These are phyloP conservation scores for Lachancea meyersii DNA, from an alignment of 805 yeast species.

Conservation along the genomic window DNA sequence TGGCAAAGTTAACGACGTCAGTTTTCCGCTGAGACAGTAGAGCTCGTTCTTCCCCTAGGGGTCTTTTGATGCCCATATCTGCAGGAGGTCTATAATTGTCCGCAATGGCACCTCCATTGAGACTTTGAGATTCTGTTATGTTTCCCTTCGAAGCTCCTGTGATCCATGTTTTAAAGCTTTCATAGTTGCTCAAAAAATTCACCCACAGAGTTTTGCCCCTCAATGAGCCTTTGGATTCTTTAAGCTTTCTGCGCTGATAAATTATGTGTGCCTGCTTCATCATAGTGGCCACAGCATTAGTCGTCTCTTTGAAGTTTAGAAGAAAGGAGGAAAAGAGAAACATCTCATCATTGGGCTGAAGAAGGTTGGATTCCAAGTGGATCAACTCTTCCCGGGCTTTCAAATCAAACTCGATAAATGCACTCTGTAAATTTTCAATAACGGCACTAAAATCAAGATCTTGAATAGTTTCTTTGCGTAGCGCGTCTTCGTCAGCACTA, in stretches of 20 bases:
- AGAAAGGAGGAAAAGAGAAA: constrained; percentile 45
- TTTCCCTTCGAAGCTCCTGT: constrained; percentile 15
- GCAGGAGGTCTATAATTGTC: constrained; percentile 7
- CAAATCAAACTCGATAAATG: constrained; percentile 33
- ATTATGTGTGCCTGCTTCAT: constrained; percentile 31
- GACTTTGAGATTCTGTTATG: constrained; percentile 34
- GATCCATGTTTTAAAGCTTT: constrained; percentile 35
- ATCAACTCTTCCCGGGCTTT: constrained; percentile 33
- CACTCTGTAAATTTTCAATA: constrained; percentile 24
- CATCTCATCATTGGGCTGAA: constrained; percentile 45
- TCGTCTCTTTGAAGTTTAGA: constrained; percentile 40
- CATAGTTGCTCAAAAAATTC: constrained; percentile 33
- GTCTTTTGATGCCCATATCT: constrained; percentile 22
- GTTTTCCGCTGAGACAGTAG: constrained; percentile 21
- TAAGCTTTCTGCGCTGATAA: constrained; percentile 24
- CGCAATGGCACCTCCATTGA: constrained; percentile 28
- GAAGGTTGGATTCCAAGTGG: constrained; percentile 26
- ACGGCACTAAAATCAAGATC: constrained; percentile 26
- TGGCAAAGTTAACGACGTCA: background rate
- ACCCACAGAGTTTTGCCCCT: constrained; percentile 41
- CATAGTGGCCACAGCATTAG: constrained; percentile 30
- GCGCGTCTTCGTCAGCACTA: constrained; percentile 9
- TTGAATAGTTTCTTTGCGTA: constrained; percentile 17
- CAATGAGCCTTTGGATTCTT: constrained; percentile 33
- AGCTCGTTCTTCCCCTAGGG: constrained; percentile 25